Conservation (phyloP, 371 early-diverging fungal genomes). For the Parasitella parasitica region DNA sequence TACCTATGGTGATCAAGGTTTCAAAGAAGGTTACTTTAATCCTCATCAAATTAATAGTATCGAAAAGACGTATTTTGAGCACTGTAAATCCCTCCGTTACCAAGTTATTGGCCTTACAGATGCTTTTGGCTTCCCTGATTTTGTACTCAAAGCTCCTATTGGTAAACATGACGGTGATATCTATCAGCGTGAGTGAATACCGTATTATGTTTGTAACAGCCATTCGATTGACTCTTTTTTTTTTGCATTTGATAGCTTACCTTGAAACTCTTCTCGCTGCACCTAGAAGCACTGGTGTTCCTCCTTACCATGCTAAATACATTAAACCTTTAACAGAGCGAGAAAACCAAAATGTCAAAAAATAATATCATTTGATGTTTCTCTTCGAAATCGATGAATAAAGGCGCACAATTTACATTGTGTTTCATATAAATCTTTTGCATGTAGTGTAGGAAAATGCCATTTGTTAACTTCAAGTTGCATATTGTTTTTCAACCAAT, state of each 20-base stretch:
- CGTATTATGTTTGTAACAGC: background rate
- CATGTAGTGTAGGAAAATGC: too few relatives aligned
- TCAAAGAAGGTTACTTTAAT: constrained; percentile 52
- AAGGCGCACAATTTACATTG: too few relatives aligned
- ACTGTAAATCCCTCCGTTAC: constrained; percentile 54
- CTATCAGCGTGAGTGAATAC: constrained; percentile 42
- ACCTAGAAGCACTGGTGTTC: constrained; percentile 32
- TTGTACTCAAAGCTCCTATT: constrained; percentile 65
- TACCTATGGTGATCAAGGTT: constrained; percentile 49
- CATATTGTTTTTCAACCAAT: too few relatives aligned
- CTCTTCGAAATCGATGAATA: too few relatives aligned
- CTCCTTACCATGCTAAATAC: constrained; percentile 39
- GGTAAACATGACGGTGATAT: constrained; percentile 67
- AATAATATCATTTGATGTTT: background rate
- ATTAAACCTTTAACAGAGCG: constrained; percentile 43
- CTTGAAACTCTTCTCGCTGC: constrained; percentile 40
- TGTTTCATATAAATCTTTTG: too few relatives aligned
- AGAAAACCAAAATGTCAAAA: constrained; percentile 1
- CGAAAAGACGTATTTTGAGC: constrained; percentile 20
- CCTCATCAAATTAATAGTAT: constrained; percentile 50
- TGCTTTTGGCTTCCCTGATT: constrained; percentile 65
- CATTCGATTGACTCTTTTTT: background rate
- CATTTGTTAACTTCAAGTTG: too few relatives aligned
- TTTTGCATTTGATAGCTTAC: constrained; percentile 31
- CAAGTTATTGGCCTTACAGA: constrained; percentile 65